These are phyloP conservation scores for Penicillium angulare DNA, from an alignment of 495 filamentous ascomycete species.

Conservation along the genomic window DNA sequence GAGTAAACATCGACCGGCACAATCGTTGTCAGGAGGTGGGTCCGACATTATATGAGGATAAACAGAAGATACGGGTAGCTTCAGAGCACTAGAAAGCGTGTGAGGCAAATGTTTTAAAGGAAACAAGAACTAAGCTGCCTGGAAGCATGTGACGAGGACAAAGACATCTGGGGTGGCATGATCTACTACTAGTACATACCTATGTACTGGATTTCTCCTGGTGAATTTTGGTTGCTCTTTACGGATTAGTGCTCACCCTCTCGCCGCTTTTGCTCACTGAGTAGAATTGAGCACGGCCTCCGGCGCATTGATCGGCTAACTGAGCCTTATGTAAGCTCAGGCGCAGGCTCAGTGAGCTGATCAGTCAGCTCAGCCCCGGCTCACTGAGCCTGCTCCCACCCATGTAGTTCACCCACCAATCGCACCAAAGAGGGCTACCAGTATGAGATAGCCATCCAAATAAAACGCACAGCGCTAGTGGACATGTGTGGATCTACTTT, in stretches of 20 bases:
- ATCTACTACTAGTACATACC: too few species aligned
- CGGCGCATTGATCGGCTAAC: neutral
- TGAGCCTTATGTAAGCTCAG: neutral
- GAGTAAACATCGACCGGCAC: too few species aligned
- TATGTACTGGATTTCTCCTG: neutral
- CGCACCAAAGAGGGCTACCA: conserved; percentile 4
- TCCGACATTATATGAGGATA: neutral
- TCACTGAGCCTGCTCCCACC: neutral
- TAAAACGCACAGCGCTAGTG: too few species aligned
- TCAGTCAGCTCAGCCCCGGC: neutral
- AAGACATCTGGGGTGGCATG: neutral
- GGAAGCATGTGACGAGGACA: neutral
- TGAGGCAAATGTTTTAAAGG: neutral
- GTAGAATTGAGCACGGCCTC: too few species aligned
- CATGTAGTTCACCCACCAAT: too few species aligned
- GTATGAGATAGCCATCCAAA: too few species aligned
- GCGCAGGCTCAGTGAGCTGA: neutral
- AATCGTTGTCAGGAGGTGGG: too few species aligned
- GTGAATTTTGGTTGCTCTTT: neutral
- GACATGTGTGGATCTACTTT: too few species aligned
- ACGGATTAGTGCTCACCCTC: neutral
- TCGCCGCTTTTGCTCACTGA: neutral
- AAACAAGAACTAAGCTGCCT: neutral
- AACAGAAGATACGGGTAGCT: too few species aligned
- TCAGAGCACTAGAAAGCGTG: neutral